Conservation (phyloP, 2,329 filamentous ascomycete genomes). For the Pestalotiopsis sp. region DNA sequence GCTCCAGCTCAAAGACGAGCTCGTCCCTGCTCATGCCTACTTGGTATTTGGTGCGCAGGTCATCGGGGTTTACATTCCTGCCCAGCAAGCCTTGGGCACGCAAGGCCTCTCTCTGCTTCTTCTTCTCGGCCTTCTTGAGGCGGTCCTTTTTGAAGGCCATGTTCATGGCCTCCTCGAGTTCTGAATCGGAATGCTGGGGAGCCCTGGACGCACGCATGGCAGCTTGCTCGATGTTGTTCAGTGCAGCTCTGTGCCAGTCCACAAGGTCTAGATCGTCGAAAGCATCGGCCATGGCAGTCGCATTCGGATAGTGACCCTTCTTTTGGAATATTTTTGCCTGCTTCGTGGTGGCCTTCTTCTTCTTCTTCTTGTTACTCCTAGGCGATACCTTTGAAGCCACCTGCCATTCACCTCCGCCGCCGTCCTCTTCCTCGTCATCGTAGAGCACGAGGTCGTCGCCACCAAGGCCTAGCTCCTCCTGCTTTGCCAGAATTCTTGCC, state of each 20-base stretch:
- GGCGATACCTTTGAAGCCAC: constrained; percentile 23
- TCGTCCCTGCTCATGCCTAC: constrained; percentile 72
- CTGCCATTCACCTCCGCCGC: constrained; percentile 30
- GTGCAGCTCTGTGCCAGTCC: constrained; percentile 75
- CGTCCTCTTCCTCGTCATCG: constrained; percentile 46
- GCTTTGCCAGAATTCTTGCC: constrained; percentile 61
- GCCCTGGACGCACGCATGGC: constrained; percentile 61
- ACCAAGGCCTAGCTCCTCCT: constrained; percentile 65
- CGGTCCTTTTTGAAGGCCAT: constrained; percentile 68
- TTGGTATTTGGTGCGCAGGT: constrained; percentile 72
- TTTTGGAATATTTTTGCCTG: constrained; percentile 26
- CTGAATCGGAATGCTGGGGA: constrained; percentile 65
- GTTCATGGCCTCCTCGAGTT: constrained; percentile 63
- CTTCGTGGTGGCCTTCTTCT: constrained; percentile 29
- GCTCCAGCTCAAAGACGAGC: constrained; percentile 71
- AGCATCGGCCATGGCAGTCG: constrained; percentile 45
- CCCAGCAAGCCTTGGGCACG: constrained; percentile 69
- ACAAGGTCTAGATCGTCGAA: constrained; percentile 80
- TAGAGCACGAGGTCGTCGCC: constrained; percentile 61
- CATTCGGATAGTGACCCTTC: constrained; percentile 39
- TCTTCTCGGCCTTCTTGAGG: constrained; percentile 70
- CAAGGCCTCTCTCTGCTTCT: constrained; percentile 69
- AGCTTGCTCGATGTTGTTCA: constrained; percentile 54
- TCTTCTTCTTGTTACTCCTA: constrained; percentile 29
- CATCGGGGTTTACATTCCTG: constrained; percentile 54